Evolutionary conservation across 2,329 filamentous ascomycete genomes (phyloP), one percentile per base, ranked within the genome.

Genomic region (Pseudogymnoascus sp.): DNA sequence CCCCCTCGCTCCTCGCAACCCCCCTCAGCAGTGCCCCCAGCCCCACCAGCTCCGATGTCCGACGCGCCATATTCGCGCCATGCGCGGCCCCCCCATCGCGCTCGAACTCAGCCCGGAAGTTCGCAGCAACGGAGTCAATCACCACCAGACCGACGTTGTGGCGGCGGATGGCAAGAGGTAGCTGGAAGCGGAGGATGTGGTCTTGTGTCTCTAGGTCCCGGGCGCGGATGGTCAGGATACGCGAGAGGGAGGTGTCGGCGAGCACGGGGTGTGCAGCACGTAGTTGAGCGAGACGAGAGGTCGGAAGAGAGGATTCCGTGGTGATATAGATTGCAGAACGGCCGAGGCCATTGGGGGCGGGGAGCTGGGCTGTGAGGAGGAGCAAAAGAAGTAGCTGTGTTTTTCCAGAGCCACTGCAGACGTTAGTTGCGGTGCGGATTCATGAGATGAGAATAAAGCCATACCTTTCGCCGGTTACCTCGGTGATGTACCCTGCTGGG

Each of bases 21-120:
- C 87, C 82, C 36, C 92, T 84, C 21, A 99, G 79, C 59, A 90
- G 78, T 40, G 86, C 83, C 36, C 93, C 90, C 1, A 96, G 78
- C 31, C 86, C 85, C 13, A 90, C 81, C 59, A 99, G 83, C 70
- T 96, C 89, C 59, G 83, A 79, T 65, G 87, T 87, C 64, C 94
- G 84, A 39, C 85, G 85, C 26, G 88, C 90, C 79, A 97, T 85
- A 65, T 85, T 84, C n/a, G 74, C 73, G 2, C 70, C 69, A 13
- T 69, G 2, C 63, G 69, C 60, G 66, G 66, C 11, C 60, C 65
- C 68, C 74, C 78, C 65, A 74, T 75, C 75, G 64, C 84, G 81
- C 67, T 92, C 88, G 68, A 92, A 94, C 73, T 97, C 93, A 58
- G 90, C 92, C 65, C 94, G 88, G 74, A 94, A 99, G 75, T 99